These are phyloP conservation scores for Hypoxylon sp. DNA, from an alignment of 2,329 filamentous ascomycete genomes.

Conservation along the genomic window DNA sequence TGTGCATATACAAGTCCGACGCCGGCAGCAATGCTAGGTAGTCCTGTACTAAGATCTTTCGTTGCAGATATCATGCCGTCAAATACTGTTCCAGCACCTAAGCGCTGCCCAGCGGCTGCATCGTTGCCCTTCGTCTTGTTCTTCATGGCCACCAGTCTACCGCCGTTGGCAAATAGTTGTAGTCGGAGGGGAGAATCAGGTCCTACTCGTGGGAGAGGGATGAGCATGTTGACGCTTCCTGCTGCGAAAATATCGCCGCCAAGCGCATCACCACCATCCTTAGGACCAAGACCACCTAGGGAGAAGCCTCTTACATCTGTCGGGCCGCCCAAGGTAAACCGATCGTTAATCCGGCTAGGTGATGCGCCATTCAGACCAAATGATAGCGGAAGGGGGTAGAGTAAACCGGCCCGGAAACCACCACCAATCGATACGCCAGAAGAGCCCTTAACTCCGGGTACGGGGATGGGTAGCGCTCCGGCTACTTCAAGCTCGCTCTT, in stretches of 20 bases:
- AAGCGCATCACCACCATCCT: conserved; percentile 84
- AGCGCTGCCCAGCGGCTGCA: conserved; percentile 41
- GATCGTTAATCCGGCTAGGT: conserved; percentile 87
- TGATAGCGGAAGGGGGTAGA: conserved; percentile 81
- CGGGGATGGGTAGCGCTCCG: conserved; percentile 75
- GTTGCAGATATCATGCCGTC: conserved; percentile 68
- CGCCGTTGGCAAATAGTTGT: conserved; percentile 91
- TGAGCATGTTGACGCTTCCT: conserved; percentile 82
- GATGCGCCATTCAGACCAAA: conserved; percentile 61
- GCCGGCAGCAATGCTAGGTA: conserved; percentile 87
- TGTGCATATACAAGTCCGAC: conserved; percentile 94
- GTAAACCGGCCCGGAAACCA: conserved; percentile 80
- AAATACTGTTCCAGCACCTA: conserved; percentile 57
- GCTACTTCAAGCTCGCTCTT: conserved; percentile 90
- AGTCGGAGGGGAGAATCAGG: conserved; percentile 85
- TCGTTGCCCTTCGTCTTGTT: conserved; percentile 60
- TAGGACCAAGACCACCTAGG: conserved; percentile 85
- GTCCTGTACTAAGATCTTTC: conserved; percentile 73
- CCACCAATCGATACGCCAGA: conserved; percentile 85
- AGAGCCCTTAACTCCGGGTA: conserved; percentile 72
- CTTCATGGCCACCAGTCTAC: conserved; percentile 80
- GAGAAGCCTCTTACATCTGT: conserved; percentile 96
- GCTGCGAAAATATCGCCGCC: conserved; percentile 94
- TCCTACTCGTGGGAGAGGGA: conserved; percentile 84
- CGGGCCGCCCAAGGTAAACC: conserved; percentile 92